Base-by-base conservation (phyloP, 768 basidiomycete species). In the Lenzites betulinus region DNA sequence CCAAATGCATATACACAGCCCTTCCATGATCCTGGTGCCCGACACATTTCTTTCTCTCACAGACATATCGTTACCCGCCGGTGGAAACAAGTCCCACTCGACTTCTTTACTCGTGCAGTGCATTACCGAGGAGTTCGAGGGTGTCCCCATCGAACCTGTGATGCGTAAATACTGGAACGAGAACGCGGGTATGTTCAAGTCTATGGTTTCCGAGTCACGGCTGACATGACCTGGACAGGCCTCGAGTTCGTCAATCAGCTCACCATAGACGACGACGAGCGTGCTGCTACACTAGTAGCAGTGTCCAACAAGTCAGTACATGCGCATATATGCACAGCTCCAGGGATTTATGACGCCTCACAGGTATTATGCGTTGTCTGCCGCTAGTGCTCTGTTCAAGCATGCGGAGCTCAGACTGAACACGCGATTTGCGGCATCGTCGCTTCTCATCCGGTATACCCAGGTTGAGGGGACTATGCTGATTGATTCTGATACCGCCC, bases 391-490 rank as follows among this genome's bases (percentile, higher is more conserved):
- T 0, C 76, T 98, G 16, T 94, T 98, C 80, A 93, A 93, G 71
- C 85, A 92, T 66, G 81, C 88, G 22, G 92, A 95, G 69, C 74
- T 74, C 2, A 82, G 83, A 51, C 73, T 90, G 52, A 89, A 91
- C 64, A 84, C 82, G 0, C 82, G 85, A 15, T 98, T 91, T 70
- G 81, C 90, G 1, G 72, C 81, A 0, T 78, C 76, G 3, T 92
- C 92, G 9, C 77, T 94, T 23, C 81, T 86, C 35, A 92, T 94
- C 55, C 80, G 84, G 22, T 95, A 90, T 67, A 77, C 84, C 1
- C 84, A 90, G 1, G 86, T 91, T 0, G 92, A 95, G 70, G 95
- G 95, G 0, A 95, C 93, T 0, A 92, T 98, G 90, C 83, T 97
- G 82, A 90, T 99, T 64, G 97, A 98, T 69, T 81, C 87, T 0